These are phyloP conservation scores for Hippophae gyantsensis DNA, from an alignment of 306 rosid species.

Conservation along the genomic window DNA sequence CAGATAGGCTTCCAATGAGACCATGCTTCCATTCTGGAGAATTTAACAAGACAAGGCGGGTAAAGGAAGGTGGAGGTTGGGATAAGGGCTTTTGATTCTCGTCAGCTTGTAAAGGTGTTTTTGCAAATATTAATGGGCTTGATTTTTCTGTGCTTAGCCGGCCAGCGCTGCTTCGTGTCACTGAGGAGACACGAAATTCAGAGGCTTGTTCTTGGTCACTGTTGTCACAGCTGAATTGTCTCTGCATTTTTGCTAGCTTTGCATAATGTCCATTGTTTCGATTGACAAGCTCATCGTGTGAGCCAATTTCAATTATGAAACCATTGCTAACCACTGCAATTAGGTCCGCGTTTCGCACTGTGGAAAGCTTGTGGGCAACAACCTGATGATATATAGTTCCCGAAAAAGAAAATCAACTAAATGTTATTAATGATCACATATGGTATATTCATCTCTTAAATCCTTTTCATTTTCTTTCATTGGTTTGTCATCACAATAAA, in stretches of 20 bases:
- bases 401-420: not conserved
- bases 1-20: slow-evolving; percentile 61
- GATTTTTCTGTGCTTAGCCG: slow-evolving; percentile 56
- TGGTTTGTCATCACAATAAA: no score
- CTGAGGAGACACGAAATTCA: slow-evolving; percentile 34
- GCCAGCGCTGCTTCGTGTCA: slow-evolving; percentile 63
- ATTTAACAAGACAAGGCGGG: slow-evolving; percentile 60
- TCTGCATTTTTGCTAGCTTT: slow-evolving; percentile 63
- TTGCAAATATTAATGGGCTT: slow-evolving; percentile 55
- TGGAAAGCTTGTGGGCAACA: slow-evolving; percentile 90
- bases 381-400: slow-evolving; percentile 42
- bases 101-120: slow-evolving; percentile 39
- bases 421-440: not conserved
- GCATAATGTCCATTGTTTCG: slow-evolving; percentile 60
- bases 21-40: slow-evolving; percentile 91
- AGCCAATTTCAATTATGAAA: slow-evolving; percentile 58
- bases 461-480: no score
- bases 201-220: slow-evolving; percentile 39
- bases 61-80: slow-evolving; percentile 52
- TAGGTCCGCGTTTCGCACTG: slow-evolving; percentile 78
- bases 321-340: slow-evolving; percentile 73
- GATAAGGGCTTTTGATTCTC: slow-evolving; percentile 21
- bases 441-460: not conserved
- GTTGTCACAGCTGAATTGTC: slow-evolving; percentile 54
- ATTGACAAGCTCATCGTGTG: slow-evolving; percentile 65